Evolutionary conservation across 768 basidiomycete genomes (phyloP), one percentile per base, ranked within the genome.

Genomic region (Polyporus arcularius): DNA sequence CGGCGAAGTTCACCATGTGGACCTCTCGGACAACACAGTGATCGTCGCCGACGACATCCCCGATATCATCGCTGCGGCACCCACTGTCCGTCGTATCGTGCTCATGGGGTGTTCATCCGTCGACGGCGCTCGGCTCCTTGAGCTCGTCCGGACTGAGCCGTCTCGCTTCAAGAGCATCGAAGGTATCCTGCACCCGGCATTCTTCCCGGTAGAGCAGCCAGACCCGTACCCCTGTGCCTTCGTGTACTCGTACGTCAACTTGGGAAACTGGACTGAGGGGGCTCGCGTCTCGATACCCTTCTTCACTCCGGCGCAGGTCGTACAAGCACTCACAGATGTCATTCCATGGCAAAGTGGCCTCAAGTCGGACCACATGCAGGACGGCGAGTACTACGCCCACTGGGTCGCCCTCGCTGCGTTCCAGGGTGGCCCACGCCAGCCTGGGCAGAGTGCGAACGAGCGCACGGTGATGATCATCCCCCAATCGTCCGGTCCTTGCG

Each of bases 151-250:
- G 2, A 50, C 58, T 5, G 49, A 71, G 28, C 69, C 71, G 12
- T 60, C 66, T 28, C 71, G 76, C 4, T 75, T 75, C 59, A 43
- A 54, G 28, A 41, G 64, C 49, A 43, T 76, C 26, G 71, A 73
- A 39, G 66, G 67, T 14, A 16, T 70, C 65, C 7, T 70, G 60
- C 48, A 72, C 53, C 73, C 72, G 1, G 57, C 61, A 14, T 55
- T 75, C 64, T 41, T 60, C 59, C 2, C 71, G 65, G 18, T 46
- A 16, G 8, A 40, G 3, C 21, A 48, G 12, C 53, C 40, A 5
- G 54, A 54, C 18, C 9, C 32, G 4, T 71, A 68, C 43, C 65
- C 70, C 6, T 63, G 57, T 38, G 62, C 61, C 10, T 74, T 73
- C 48, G 48, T 26, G 21, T 26, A 26, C 21, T 26, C 66, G 15